These are phyloP conservation scores for Euphorbia celastroides DNA, from an alignment of 441 rosid species.

Conservation along the genomic window DNA sequence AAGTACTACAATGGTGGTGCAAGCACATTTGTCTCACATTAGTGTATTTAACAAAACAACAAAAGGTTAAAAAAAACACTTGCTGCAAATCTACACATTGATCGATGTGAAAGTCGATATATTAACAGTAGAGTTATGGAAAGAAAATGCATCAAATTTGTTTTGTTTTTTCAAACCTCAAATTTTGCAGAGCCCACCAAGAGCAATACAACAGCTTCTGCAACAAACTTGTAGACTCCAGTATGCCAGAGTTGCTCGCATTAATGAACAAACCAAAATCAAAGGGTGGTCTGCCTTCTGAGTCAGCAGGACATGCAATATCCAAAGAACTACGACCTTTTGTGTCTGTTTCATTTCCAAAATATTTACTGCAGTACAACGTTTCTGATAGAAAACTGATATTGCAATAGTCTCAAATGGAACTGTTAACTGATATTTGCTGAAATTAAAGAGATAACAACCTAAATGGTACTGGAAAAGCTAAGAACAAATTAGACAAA, in stretches of 20 bases:
- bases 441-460: too few relatives aligned
- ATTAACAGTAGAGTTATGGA: too few relatives aligned
- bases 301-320: slow-evolving; percentile 41
- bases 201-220: slow-evolving; percentile 70
- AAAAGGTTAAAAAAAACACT: too few relatives aligned
- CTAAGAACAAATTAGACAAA: too few relatives aligned
- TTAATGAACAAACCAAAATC: slow-evolving; percentile 64
- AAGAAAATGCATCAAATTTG: too few relatives aligned
- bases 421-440: too few relatives aligned
- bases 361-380: slow-evolving; percentile 39
- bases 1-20: slow-evolving; percentile 40
- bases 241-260: slow-evolving; percentile 67
- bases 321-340: slow-evolving; percentile 25
- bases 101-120: too few relatives aligned
- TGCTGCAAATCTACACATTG: too few relatives aligned
- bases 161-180: slow-evolving; percentile 51
- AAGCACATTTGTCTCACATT: background rate
- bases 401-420: too few relatives aligned
- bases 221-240: slow-evolving; percentile 53
- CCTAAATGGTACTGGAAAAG: too few relatives aligned
- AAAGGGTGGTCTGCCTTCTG: slow-evolving; percentile 36
- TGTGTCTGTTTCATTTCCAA: background rate
- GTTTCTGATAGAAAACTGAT: too few relatives aligned
- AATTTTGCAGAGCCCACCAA: slow-evolving; percentile 88
- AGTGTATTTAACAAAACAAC: too few relatives aligned